Percentiles rank a stretch among this genome's conserved stretches.
phyloP scores from a whole-genome alignment of 164 flowering plant genomes.

The Magnolia officinalis region DNA sequence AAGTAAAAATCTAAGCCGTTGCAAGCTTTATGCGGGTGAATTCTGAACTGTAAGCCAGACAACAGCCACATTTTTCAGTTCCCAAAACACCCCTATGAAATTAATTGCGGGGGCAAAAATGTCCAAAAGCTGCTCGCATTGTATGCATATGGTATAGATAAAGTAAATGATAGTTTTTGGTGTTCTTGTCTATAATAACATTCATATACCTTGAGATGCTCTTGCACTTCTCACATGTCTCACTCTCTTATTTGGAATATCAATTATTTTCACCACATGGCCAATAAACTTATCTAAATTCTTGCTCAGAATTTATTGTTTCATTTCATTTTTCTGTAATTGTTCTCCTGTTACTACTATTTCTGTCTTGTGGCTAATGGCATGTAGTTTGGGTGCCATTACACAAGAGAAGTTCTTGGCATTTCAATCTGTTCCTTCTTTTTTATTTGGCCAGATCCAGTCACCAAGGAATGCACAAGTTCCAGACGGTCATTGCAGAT shows the following conservation, averaged over 20 bases:
- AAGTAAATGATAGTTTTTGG: background rate
- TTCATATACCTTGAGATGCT: background rate
- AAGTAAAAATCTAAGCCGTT: no score
- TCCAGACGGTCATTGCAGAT: slow-evolving; percentile 4
- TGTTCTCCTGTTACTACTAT: background rate
- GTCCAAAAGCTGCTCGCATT: no score
- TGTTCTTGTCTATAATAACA: background rate
- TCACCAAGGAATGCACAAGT: slow-evolving; percentile 6
- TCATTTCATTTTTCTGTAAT: background rate
- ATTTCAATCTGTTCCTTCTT: slow-evolving; percentile 3
- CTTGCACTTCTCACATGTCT: background rate
- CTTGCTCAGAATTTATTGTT: background rate
- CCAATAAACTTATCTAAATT: background rate
- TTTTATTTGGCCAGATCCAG: slow-evolving; percentile 8
- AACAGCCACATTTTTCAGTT: no score
- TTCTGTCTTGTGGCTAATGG: background rate
- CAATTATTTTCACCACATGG: background rate
- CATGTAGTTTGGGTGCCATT: background rate
- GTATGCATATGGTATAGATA: background rate
- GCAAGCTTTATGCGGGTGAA: no score
- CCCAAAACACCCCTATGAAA: no score
- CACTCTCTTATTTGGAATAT: background rate
- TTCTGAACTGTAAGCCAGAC: no score
- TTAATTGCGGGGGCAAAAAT: no score
- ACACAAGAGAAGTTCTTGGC: background rate